These are phyloP conservation scores for Elaeagnus macrophylla DNA, from an alignment of 306 rosid species.

Conservation along the genomic window DNA sequence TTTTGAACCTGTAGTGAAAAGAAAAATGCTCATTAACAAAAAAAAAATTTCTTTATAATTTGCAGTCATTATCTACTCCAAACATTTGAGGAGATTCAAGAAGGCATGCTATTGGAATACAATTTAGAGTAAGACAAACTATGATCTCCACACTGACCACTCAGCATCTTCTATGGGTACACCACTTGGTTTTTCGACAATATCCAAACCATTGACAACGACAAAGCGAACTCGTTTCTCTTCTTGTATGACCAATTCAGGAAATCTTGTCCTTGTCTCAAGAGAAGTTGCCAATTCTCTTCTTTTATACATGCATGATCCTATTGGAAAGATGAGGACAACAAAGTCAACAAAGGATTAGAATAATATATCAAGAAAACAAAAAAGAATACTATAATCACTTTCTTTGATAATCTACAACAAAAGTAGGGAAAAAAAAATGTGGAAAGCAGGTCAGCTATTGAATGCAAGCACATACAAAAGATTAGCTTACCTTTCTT, in stretches of 20 bases:
- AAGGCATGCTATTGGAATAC: background rate
- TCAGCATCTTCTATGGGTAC: conserved; percentile 61
- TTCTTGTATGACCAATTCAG: conserved; percentile 88
- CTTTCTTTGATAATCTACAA: background rate
- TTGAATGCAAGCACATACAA: background rate
- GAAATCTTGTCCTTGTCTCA: conserved; percentile 86
- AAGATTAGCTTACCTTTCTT: conserved; percentile 50
- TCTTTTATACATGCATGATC: conserved; percentile 65
- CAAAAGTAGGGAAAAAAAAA: background rate
- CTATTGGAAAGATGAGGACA: conserved; percentile 28
- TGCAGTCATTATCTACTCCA: too few species aligned
- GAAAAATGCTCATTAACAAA: conserved; percentile 4
- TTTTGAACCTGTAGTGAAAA: conserved; percentile 60
- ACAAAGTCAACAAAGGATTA: background rate
- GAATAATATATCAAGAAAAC: background rate
- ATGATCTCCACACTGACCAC: conserved; percentile 46
- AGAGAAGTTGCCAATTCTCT: conserved; percentile 93
- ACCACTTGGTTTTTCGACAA: conserved; percentile 72
- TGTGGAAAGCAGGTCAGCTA: background rate
- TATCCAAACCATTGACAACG: conserved; percentile 77
- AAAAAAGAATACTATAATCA: background rate
- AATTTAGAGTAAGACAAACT: background rate
- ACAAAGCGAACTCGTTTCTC: conserved; percentile 96
- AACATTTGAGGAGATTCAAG: background rate
- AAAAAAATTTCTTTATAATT: too few species aligned